Base-by-base conservation (phyloP, 2,329 filamentous ascomycete species). In the Ascochyta rabiei region DNA sequence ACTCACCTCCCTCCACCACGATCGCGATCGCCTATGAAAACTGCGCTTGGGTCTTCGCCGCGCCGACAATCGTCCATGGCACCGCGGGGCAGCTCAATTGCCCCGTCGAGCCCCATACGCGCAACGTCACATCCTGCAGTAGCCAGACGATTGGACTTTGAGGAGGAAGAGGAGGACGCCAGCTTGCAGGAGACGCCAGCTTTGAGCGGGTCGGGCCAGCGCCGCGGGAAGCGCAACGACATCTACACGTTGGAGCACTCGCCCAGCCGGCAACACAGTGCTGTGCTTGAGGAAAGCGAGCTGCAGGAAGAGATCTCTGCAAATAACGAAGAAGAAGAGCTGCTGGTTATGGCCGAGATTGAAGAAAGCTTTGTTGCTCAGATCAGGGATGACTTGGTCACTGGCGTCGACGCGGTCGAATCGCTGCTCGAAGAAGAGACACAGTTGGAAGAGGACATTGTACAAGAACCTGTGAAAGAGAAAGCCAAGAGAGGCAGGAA, bases 11-110 rank as follows among this genome's bases (percentile, higher is more conserved):
- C 81, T 76, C 75, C 80, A 64, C 76, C 77, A 53, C 71, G 76
- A 70, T 74, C 81, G 76, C 84, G 63, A 61, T 89, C 87, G 2
- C 88, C 88, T 1, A 79, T 83, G 49, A 89, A 89, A 73, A 87
- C 87, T 3, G 76, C 81, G 30, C 79, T 82, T 47, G 79, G 76
- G 6, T 77, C 79, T 23, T 88, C 88, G 0, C 86, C 88, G 23
- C 81, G 85, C 57, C 81, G 82, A 51, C 86, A 85, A 62, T 85
- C 83, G 4, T 82, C 82, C 42, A 73, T 87, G 48, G 82, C 80
- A 26, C 83, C 80, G 39, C 76, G 77, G 16, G 83, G 83, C 12
- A 84, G 81, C 15, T 80, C 83, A 0, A 68, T 73, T 19, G 53
- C 53, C 10, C 31, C 47, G 5, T 66, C 65, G 1, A 73, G 68